Percentiles rank a stretch among this genome's conserved stretches.
phyloP scores from a whole-genome alignment of 129 eudicot species.

The Pittosporum tobira region DNA sequence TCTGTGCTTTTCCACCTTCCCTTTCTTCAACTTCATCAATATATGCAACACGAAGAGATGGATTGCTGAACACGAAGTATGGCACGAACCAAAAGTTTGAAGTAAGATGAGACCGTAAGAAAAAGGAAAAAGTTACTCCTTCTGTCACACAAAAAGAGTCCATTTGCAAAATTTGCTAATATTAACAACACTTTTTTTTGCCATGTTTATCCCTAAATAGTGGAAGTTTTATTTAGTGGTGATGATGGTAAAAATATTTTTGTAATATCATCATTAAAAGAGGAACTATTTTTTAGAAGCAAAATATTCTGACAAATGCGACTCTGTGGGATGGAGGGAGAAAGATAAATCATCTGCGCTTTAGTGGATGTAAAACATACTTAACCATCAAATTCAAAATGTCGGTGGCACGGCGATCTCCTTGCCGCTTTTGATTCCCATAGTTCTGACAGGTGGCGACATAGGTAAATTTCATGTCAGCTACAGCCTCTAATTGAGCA shows the following conservation, averaged over 20 bases:
- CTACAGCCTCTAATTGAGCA: conserved; percentile 86
- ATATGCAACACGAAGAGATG: conserved; percentile 94
- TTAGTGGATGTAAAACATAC: conserved; percentile 41
- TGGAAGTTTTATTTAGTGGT: too few relatives aligned
- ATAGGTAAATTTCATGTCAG: conserved; percentile 96
- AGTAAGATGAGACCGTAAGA: conserved; percentile 1
- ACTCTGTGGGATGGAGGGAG: too few relatives aligned
- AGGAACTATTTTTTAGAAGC: too few relatives aligned
- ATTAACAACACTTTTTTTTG: too few relatives aligned
- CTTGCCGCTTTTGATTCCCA: conserved; percentile 93
- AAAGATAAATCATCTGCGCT: not conserved
- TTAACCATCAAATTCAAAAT: conserved; percentile 93
- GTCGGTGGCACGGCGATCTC: conserved; percentile 99
- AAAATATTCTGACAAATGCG: too few relatives aligned
- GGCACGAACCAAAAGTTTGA: not conserved
- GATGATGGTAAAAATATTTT: too few relatives aligned
- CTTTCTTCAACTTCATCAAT: conserved; percentile 98
- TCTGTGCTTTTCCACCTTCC: conserved; percentile 63
- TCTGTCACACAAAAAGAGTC: too few relatives aligned
- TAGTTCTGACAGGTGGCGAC: conserved; percentile 96
- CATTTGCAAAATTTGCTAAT: too few relatives aligned
- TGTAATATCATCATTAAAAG: too few relatives aligned
- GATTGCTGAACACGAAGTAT: conserved; percentile 55
- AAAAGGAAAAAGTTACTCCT: too few relatives aligned
- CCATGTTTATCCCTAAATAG: too few relatives aligned